Evolutionary conservation across 1,284 basidiomycete species (phyloP), one percentile per base, ranked within the genome.

Genomic region (Phellinidium pouzarii): DNA sequence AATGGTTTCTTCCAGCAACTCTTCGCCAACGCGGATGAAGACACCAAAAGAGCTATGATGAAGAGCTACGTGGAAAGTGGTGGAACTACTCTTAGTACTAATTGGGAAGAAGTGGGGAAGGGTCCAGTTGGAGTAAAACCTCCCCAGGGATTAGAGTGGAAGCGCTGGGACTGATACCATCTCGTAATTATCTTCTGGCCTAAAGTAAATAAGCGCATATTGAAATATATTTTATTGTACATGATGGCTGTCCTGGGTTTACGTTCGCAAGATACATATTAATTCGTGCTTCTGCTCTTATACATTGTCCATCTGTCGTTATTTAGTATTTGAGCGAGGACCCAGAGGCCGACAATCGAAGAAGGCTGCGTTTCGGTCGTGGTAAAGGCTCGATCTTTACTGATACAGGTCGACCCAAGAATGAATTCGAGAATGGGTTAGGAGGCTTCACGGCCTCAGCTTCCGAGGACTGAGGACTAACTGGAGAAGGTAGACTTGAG

Each of bases 61-160:
- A 97, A 97, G 78, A 93, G 90, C 65, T 96, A 90, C 66, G 77
- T 79, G 54, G 92, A 95, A 72, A 91, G 87, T 59, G 91, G 91
- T 5, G 92, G 94, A 2, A 97, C 94, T 6, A 85, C 91, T 0
- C 74, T 97, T 42, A 93, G 89, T 70, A 97, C 94, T 0, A 92
- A 96, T 67, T 97, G 94, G 94, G 79, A 80, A 3, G 89, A 91
- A 59, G 91, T 96, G 6, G 74, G 70, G 58, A 87, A 87, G 71
- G 76, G 64, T 26, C 69, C 65, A 41, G 82, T 88, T 1, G 77
- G 81, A 29, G 83, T 91, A 27, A 87, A 89, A 65, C 88, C 92
- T 1, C 92, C 91, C 45, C 64, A 79, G 56, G 91, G 92, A 6
- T 80, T 84, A 60, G 87, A 91, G 66, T 86, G 81, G 78, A 88